Evolutionary conservation across 345 rosid genomes (phyloP), one percentile per base, ranked within the genome.

Genomic region (Gossypium longicalyx): DNA sequence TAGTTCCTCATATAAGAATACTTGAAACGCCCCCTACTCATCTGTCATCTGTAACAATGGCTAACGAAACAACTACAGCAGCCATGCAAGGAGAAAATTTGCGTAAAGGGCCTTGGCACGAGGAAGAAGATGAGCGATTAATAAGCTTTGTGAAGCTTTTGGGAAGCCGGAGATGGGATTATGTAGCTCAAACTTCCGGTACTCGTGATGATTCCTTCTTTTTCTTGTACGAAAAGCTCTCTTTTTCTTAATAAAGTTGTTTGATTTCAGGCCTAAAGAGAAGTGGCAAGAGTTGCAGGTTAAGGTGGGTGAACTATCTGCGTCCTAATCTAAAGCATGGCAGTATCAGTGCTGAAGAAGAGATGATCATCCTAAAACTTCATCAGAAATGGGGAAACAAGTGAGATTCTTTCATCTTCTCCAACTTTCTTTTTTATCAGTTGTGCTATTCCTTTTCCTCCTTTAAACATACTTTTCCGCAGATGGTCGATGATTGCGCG

Each of bases 231-330:
- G 53, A 44, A 2, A 62, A 11, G 29, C 2, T 44, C 0, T 73
- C 13, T 62, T 58, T 61, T 72, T 59, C 38, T 20, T 22, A 70
- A 27, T 51, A 1, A 57, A 41, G 47, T 41, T 38, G 41, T 48
- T 22, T 67, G 9, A 38, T 61, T 80, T 51, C 82, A 88, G 96
- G 91, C 64, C 64, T 92, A 65, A 87, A 64, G 71, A 89, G 91
- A 81, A 89, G 88, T 59, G 94, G 96, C 41, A 89, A 89, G 88
- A 90, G 92, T 82, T 90, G 93, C 72, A 85, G 92, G 64, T 76
- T 88, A 70, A 81, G 93, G 43, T 89, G 96, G 96, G 79, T 90
- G 85, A 89, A 92, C 83, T 88, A 90, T 71, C 78, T 92, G 45
- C 80, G 78, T 47, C 93, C 96, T 7, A 84, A 77, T 72, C 75